phyloP scores from a whole-genome alignment of 495 filamentous ascomycete species.

The Daldinia decipiens region DNA sequence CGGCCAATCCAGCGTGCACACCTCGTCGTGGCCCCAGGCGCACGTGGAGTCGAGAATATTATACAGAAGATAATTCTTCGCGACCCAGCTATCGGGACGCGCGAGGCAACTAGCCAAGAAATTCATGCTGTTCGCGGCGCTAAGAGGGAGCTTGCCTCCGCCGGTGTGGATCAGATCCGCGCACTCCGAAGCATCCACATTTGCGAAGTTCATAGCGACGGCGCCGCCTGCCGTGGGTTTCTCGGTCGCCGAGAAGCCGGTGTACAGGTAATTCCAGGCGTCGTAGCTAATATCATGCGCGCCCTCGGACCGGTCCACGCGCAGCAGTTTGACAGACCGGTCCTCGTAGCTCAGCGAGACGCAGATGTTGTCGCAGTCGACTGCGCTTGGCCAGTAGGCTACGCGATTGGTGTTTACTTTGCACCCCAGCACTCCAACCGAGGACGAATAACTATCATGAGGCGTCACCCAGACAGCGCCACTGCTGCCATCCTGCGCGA shows the following conservation, averaged over 20 bases:
- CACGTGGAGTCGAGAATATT: constrained; percentile 59
- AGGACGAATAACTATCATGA: constrained; percentile 61
- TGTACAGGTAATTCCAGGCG: constrained; percentile 62
- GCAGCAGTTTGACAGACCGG: constrained; percentile 56
- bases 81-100: constrained; percentile 55
- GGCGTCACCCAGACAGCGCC: constrained; percentile 60
- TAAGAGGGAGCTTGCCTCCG: constrained; percentile 57
- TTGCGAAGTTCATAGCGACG: constrained; percentile 54
- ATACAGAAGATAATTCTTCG: constrained; percentile 55
- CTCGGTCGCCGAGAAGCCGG: constrained; percentile 56
- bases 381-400: constrained; percentile 59
- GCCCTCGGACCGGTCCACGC: constrained; percentile 59
- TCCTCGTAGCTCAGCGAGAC: constrained; percentile 55
- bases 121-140: constrained; percentile 62
- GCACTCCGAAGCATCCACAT: constrained; percentile 51
- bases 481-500: constrained; percentile 37
- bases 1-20: constrained; percentile 58
- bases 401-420: constrained; percentile 60
- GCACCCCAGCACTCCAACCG: constrained; percentile 61
- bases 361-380: constrained; percentile 62
- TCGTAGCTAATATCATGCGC: constrained; percentile 62
- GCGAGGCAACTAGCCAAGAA: constrained; percentile 57
- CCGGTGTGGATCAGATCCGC: constrained; percentile 55
- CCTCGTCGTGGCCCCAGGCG: constrained; percentile 57
- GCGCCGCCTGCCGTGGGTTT: constrained; percentile 57